Evolutionary conservation across 371 early-diverging fungal species (phyloP).

Genomic region (Lichtheimia ramosa): DNA sequence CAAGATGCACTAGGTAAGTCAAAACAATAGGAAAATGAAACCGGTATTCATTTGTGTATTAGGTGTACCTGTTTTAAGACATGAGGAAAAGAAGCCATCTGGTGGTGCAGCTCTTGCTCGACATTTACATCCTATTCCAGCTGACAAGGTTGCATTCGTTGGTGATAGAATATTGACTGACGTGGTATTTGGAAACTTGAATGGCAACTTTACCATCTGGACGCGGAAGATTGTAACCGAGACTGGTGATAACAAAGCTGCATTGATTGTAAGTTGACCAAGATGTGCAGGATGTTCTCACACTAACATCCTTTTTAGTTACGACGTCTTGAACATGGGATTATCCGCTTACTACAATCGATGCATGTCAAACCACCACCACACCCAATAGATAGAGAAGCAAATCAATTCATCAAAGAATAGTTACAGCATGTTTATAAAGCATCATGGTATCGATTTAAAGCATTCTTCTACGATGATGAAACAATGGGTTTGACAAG

Average conservation of each 20-base stretch:
- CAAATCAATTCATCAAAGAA: background rate
- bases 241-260: slow-evolving; percentile 78
- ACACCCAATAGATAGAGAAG: slow-evolving; percentile 10
- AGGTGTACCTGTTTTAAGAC: slow-evolving; percentile 63
- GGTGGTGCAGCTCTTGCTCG: slow-evolving; percentile 63
- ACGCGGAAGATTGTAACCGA: slow-evolving; percentile 70
- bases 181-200: slow-evolving; percentile 79
- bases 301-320: slow-evolving; percentile 28
- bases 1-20: slow-evolving; percentile 34
- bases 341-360: slow-evolving; percentile 32
- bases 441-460: background rate
- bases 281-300: background rate
- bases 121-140: slow-evolving; percentile 23
- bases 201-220: slow-evolving; percentile 76
- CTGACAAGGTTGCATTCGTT: slow-evolving; percentile 68
- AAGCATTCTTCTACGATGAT: background rate
- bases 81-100: slow-evolving; percentile 77
- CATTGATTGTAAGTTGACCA: slow-evolving; percentile 49
- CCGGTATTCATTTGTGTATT: slow-evolving; percentile 1
- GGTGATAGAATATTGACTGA: slow-evolving; percentile 93
- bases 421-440: background rate
- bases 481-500: slow-evolving; percentile 8
- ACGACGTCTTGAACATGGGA: slow-evolving; percentile 50
- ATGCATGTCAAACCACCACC: slow-evolving; percentile 30
- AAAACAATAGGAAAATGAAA: background rate